Evolutionary conservation across 2,329 filamentous ascomycete genomes (phyloP).

Genomic region (Cladosporium sp.): DNA sequence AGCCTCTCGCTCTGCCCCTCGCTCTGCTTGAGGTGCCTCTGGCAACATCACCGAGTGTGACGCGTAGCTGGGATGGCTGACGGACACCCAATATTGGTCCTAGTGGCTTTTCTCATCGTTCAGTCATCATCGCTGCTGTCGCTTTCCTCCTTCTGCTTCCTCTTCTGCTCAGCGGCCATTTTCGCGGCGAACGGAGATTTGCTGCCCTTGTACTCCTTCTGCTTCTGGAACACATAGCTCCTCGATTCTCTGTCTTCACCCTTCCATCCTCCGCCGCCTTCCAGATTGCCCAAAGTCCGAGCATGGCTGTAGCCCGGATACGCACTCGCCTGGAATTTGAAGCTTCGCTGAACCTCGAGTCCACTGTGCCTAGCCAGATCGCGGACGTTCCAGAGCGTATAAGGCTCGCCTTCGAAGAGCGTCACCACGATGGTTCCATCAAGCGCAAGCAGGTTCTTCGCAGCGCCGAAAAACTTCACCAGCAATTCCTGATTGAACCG

Average conservation of each 20-base stretch:
- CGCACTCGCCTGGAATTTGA: slow-evolving; percentile 57
- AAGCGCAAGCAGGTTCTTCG: slow-evolving; percentile 47
- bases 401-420: slow-evolving; percentile 88
- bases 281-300: slow-evolving; percentile 58
- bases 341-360: slow-evolving; percentile 63
- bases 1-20: no score
- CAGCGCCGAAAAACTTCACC: slow-evolving; percentile 59
- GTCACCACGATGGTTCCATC: slow-evolving; percentile 68
- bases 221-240: slow-evolving; percentile 41
- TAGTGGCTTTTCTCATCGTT: neutral
- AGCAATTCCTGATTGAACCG: slow-evolving; percentile 80
- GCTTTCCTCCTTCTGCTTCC: slow-evolving; percentile 16
- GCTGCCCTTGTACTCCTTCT: slow-evolving; percentile 21
- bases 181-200: slow-evolving; percentile 11
- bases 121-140: slow-evolving; percentile 10
- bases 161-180: slow-evolving; percentile 17
- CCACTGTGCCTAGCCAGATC: slow-evolving; percentile 77
- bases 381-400: slow-evolving; percentile 89
- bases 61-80: no score
- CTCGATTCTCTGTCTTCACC: slow-evolving; percentile 43
- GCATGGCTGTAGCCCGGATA: slow-evolving; percentile 73
- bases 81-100: no score
- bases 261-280: slow-evolving; percentile 42
- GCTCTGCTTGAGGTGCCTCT: no score
- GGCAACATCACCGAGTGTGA: no score